Evolutionary conservation across 139 green algal genomes (phyloP), one percentile per base, ranked within the genome.

Genomic region (Coelastrella sp.): DNA sequence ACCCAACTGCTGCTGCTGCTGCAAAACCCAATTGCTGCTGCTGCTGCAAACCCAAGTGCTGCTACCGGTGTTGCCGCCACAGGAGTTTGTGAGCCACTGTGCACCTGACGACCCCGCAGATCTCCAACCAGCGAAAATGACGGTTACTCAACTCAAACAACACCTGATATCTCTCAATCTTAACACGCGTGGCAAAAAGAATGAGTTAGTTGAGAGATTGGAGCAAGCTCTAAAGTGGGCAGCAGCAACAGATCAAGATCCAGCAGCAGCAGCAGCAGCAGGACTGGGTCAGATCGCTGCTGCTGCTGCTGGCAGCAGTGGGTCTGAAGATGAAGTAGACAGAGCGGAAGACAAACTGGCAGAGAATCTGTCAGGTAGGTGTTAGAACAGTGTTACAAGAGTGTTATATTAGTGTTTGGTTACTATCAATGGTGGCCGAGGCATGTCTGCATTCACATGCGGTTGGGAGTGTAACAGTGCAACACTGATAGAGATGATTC

Each of bases 61-160:
- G 65, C 65, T 73, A 13, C 65, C 13, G 65, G 11, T 20, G 10
- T 73, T 10, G 10, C 65, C 13, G 10, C 65, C n/a, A n/a, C n/a
- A 92, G 91, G 77, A 92, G 79, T 98, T 98, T 87, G 58, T 92
- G 61, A 96, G 93, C 64, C 95, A 97, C 90, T 98, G 96, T 80
- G 96, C 96, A 0, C 93, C 96, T 16, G 96, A 98, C 17, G 92
- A 94, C 54, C 57, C 83, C 16, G 85, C 92, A n/a, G 88, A 91
- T 11, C 61, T 73, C 47, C 47, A 60, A 23, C 85, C 87, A 73
- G 54, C 61, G 59, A 94, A 93, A 89, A 83, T 95, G 90, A 95
- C 91, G 2, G 93, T 94, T 8, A n/a, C 81, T 6, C 68, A 93
- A 92, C 90, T 97, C 5, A 85, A 87, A 77, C 73, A 87, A 7